Percentiles rank a stretch among this genome's conserved stretches.
Conservation (phyloP, 495 filamentous ascomycete genomes). For the Extremus antarcticus region DNA sequence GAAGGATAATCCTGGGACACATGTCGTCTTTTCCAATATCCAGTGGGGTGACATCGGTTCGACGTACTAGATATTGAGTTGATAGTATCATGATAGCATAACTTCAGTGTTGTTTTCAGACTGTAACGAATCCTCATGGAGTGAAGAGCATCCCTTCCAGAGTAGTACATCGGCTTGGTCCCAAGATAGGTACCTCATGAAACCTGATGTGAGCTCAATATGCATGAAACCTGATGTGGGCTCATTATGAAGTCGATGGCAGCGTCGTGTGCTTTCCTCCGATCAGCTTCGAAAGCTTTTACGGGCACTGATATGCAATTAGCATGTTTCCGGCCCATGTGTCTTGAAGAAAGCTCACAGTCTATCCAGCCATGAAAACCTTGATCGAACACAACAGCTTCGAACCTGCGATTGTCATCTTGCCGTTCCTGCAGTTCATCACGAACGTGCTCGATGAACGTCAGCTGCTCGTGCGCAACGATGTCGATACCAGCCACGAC, state of each 20-base stretch:
- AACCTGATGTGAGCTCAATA: no score
- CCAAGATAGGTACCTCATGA: neutral
- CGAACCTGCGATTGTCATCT: neutral
- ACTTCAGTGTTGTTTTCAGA: no score
- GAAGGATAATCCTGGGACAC: slow-evolving; percentile 19
- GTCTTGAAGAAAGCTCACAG: neutral
- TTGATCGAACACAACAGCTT: neutral
- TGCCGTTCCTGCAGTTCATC: neutral
- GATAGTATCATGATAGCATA: no score
- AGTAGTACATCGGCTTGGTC: no score
- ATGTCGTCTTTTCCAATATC: slow-evolving; percentile 26
- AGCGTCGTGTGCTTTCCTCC: neutral
- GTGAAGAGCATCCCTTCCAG: no score
- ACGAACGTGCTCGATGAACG: neutral
- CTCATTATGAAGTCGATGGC: neutral
- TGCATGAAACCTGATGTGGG: no score
- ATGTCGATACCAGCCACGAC: neutral
- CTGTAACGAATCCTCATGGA: no score
- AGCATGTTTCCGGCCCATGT: no score
- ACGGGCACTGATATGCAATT: neutral
- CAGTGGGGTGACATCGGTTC: slow-evolving; percentile 29
- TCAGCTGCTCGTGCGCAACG: neutral
- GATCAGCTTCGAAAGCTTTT: neutral
- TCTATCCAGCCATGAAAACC: neutral
- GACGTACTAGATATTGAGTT: slow-evolving; percentile 21